phyloP scores from a whole-genome alignment of 2,329 filamentous ascomycete species.

The Trichophyton rubrum region DNA sequence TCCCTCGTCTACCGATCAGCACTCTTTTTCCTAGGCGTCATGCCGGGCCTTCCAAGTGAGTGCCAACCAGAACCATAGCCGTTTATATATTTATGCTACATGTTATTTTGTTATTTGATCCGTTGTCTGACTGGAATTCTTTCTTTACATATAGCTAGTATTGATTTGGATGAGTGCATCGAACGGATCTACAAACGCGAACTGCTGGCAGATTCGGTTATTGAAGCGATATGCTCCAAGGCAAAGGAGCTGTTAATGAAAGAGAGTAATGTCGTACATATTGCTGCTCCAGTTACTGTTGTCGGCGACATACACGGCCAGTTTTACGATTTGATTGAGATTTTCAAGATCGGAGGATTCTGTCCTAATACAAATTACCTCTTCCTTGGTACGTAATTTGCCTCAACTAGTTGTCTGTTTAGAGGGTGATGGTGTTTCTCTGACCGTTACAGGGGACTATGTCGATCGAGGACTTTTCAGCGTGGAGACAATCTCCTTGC shows the following conservation, averaged over 20 bases:
- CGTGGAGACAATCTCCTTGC: slow-evolving; percentile 94
- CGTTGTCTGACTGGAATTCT: neutral
- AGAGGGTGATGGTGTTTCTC: neutral
- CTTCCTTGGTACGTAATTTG: slow-evolving; percentile 59
- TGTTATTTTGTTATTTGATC: neutral
- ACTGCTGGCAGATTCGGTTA: slow-evolving; percentile 89
- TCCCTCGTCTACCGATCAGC: neutral
- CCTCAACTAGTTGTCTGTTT: neutral
- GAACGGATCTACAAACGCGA: slow-evolving; percentile 93
- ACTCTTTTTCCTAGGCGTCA: slow-evolving; percentile 3
- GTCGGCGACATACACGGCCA: slow-evolving; percentile 98
- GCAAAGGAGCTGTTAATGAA: slow-evolving; percentile 98
- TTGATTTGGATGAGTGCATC: slow-evolving; percentile 98
- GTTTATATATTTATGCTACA: neutral
- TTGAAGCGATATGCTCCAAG: slow-evolving; percentile 98
- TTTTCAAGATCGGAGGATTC: slow-evolving; percentile 94
- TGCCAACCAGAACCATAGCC: neutral
- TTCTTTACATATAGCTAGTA: slow-evolving; percentile 53
- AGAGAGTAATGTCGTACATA: slow-evolving; percentile 98
- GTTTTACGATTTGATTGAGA: slow-evolving; percentile 98
- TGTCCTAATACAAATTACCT: slow-evolving; percentile 98
- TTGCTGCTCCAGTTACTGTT: slow-evolving; percentile 86
- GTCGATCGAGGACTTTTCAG: slow-evolving; percentile 97
- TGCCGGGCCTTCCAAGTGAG: slow-evolving; percentile 13
- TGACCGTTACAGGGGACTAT: slow-evolving; percentile 61